Conservation (phyloP, 768 basidiomycete genomes). For the Cytidiella melzeri region DNA sequence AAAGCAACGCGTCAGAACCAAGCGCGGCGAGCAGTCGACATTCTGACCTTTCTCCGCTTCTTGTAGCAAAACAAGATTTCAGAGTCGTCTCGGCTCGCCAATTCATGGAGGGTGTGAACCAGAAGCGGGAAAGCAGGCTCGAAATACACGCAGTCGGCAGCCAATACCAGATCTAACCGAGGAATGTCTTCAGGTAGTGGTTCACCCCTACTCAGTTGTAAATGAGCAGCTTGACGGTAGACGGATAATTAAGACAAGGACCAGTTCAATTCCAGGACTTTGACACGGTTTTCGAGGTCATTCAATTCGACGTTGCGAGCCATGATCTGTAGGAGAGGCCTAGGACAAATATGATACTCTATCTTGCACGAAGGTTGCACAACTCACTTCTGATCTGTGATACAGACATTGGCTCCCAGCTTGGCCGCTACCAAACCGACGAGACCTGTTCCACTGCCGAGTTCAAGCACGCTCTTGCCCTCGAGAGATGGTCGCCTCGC, state of each 20-base stretch:
- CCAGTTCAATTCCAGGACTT: conserved; percentile 79
- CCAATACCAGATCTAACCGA: conserved; percentile 65
- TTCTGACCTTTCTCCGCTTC: conserved; percentile 76
- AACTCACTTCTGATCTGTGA: conserved; percentile 89
- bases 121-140: conserved; percentile 90
- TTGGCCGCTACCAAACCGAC: conserved; percentile 81
- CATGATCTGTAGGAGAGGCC: conserved; percentile 79
- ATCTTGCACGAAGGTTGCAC: too few relatives aligned
- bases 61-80: conserved; percentile 91
- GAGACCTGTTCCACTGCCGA: conserved; percentile 89
- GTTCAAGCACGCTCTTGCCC: conserved; percentile 63
- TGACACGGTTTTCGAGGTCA: conserved; percentile 42
- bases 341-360: conserved; percentile 28
- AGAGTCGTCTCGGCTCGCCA: conserved; percentile 39
- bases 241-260: conserved; percentile 23
- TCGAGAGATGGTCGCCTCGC: conserved; percentile 50
- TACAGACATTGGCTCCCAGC: conserved; percentile 60
- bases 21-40: not conserved
- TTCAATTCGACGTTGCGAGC: conserved; percentile 65
- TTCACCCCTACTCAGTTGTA: conserved; percentile 51
- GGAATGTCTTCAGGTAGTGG: conserved; percentile 38
- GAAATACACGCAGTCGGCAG: conserved; percentile 94
- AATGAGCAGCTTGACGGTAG: conserved; percentile 1
- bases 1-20: not conserved
- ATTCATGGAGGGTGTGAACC: conserved; percentile 67